Evolutionary conservation across 2,329 filamentous ascomycete species (phyloP).

Genomic region (Pyricularia pennisetigena): DNA sequence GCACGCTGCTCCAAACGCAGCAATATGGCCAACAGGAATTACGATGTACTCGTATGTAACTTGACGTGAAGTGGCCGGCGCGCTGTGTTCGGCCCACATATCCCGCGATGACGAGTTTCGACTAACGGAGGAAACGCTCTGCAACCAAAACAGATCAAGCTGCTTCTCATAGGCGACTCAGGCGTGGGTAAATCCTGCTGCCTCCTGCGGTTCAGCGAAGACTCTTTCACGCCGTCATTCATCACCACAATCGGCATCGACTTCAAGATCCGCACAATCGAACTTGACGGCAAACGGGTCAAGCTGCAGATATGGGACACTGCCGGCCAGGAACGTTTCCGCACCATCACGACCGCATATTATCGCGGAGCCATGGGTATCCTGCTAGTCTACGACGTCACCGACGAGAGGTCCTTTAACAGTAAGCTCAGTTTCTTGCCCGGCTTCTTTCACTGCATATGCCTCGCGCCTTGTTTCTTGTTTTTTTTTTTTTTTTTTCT

Average conservation of each 20-base stretch:
- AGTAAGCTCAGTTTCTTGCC: slow-evolving; percentile 45
- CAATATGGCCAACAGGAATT: slow-evolving; percentile 74
- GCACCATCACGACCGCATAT: slow-evolving; percentile 97
- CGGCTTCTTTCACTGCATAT: slow-evolving; percentile 5
- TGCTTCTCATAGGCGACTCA: slow-evolving; percentile 92
- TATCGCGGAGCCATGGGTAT: slow-evolving; percentile 99
- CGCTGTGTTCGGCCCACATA: background rate
- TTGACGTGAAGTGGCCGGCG: background rate
- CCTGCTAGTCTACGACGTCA: slow-evolving; percentile 95
- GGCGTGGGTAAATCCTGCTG: slow-evolving; percentile 97
- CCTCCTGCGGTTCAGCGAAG: slow-evolving; percentile 90
- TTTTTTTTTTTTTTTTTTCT: no score
- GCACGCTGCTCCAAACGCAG: background rate
- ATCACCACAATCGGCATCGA: slow-evolving; percentile 99
- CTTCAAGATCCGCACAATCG: slow-evolving; percentile 99
- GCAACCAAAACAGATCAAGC: slow-evolving; percentile 64
- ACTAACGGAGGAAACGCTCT: background rate
- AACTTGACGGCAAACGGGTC: slow-evolving; percentile 95
- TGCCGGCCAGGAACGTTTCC: slow-evolving; percentile 94
- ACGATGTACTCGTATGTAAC: slow-evolving; percentile 77
- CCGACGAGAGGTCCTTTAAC: slow-evolving; percentile 90
- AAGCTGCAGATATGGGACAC: slow-evolving; percentile 99
- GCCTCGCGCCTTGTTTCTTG: background rate
- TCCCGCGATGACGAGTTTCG: background rate
- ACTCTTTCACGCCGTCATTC: slow-evolving; percentile 95